A percentile compares a stretch with the other conserved stretches of the same genome.
phyloP scores from a whole-genome alignment of 768 basidiomycete species.

The Xerocomellus intermedius region DNA sequence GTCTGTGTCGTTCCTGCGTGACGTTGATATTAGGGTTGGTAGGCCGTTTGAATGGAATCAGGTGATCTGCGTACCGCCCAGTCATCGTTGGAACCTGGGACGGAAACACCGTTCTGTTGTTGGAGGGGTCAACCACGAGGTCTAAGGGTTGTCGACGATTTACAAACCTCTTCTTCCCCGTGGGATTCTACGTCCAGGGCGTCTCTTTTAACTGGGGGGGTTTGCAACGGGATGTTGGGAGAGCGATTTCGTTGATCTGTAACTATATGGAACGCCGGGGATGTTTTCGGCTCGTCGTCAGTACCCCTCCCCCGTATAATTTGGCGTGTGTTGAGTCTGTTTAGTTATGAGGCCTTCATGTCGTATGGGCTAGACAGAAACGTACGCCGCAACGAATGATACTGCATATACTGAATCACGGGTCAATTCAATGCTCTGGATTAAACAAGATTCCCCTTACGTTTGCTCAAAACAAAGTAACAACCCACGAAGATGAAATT shows the following conservation, averaged over 20 bases:
- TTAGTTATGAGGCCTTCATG: constrained; percentile 10
- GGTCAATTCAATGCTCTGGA: background rate
- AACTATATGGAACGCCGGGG: constrained; percentile 30
- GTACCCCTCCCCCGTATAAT: constrained; percentile 54
- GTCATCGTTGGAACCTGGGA: background rate
- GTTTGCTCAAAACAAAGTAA: constrained; percentile 66
- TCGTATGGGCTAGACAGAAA: background rate
- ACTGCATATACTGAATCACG: constrained; percentile 52
- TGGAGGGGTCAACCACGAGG: background rate
- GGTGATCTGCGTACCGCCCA: constrained; percentile 3
- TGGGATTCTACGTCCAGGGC: background rate
- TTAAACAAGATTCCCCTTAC: constrained; percentile 38
- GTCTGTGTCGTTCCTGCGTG: background rate
- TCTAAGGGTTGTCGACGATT: background rate
- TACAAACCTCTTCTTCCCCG: constrained; percentile 10
- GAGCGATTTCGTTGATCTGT: background rate
- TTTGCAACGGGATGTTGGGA: constrained; percentile 5
- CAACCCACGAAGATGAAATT: constrained; percentile 61
- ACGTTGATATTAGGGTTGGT: background rate
- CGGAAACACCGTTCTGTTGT: background rate
- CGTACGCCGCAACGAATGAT: constrained; percentile 66
- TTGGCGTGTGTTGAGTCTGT: constrained; percentile 60
- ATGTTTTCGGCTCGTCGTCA: constrained; percentile 36
- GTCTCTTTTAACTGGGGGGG: background rate
- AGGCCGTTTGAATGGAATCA: background rate